Evolutionary conservation across 2,329 filamentous ascomycete genomes (phyloP).

Genomic region (Ophiobolus disseminans): DNA sequence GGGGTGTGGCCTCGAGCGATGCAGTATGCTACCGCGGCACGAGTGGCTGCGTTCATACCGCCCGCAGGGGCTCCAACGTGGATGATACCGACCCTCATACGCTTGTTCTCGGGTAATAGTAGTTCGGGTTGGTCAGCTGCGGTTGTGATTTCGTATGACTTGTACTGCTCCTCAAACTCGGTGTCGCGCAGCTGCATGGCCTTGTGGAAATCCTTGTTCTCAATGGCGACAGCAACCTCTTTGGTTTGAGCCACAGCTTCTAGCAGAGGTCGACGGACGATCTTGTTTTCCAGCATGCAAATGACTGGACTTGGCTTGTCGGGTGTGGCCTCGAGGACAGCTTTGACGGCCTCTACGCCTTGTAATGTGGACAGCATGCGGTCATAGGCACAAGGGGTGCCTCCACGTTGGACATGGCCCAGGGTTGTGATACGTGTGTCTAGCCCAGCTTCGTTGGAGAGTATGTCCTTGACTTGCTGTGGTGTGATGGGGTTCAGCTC

Average conservation of each 20-base stretch:
- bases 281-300: constrained; percentile 97
- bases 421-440: constrained; percentile 95
- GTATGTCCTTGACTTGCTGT: constrained; percentile 81
- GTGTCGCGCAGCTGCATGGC: constrained; percentile 90
- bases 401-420: constrained; percentile 96
- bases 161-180: constrained; percentile 92
- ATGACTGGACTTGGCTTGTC: constrained; percentile 93
- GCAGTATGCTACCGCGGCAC: constrained; percentile 92
- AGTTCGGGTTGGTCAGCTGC: constrained; percentile 76
- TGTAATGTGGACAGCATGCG: constrained; percentile 91
- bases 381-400: constrained; percentile 90
- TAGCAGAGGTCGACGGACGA: constrained; percentile 86
- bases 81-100: constrained; percentile 93
- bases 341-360: constrained; percentile 53
- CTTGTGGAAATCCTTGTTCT: constrained; percentile 81
- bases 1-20: constrained; percentile 90
- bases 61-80: constrained; percentile 96
- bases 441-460: constrained; percentile 80
- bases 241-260: constrained; percentile 88
- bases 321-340: constrained; percentile 63
- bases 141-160: constrained; percentile 89
- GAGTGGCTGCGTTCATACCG: constrained; percentile 96
- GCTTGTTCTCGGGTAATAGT: constrained; percentile 74
- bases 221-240: constrained; percentile 80
- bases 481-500: constrained; percentile 84